phyloP scores from a whole-genome alignment of 345 rosid species.

The Salix udensis region DNA sequence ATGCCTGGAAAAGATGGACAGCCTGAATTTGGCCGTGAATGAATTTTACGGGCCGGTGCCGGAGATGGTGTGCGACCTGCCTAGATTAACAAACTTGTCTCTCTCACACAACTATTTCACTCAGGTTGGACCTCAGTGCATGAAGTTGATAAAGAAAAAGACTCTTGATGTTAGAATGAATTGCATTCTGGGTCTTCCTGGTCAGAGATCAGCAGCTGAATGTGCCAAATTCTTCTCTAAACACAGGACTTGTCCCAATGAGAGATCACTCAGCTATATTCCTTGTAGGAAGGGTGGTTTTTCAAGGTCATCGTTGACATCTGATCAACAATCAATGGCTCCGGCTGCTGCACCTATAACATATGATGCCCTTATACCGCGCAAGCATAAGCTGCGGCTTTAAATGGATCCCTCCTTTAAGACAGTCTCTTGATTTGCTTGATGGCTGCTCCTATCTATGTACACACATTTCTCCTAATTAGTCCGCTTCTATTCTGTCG shows the following conservation, averaged over 20 bases:
- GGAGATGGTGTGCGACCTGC: constrained; percentile 45
- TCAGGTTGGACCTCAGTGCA: constrained; percentile 47
- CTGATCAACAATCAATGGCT: not conserved
- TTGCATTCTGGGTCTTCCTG: constrained; percentile 55
- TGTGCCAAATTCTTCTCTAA: constrained; percentile 39
- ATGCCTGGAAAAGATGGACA: constrained; percentile 37
- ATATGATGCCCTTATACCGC: constrained; percentile 26
- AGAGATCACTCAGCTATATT: constrained; percentile 19
- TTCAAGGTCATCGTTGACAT: not conserved
- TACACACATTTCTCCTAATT: not conserved
- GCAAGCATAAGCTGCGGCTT: constrained; percentile 7
- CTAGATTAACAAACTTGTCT: constrained; percentile 27
- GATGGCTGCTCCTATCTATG: no score
- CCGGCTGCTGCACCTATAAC: constrained; percentile 16
- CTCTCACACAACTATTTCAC: constrained; percentile 54
- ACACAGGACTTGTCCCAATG: constrained; percentile 12
- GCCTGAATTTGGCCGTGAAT: constrained; percentile 38
- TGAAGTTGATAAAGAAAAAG: constrained; percentile 28
- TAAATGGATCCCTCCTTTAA: not conserved
- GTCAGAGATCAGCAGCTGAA: constrained; percentile 29
- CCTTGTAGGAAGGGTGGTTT: constrained; percentile 30
- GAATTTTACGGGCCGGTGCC: constrained; percentile 44
- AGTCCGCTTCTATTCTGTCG: not conserved
- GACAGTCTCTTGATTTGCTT: not conserved
- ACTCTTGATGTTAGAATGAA: constrained; percentile 41